Evolutionary conservation across 2,329 filamentous ascomycete species (phyloP), one percentile per base, ranked within the genome.

Genomic region (Reticulascus tulasneorum): DNA sequence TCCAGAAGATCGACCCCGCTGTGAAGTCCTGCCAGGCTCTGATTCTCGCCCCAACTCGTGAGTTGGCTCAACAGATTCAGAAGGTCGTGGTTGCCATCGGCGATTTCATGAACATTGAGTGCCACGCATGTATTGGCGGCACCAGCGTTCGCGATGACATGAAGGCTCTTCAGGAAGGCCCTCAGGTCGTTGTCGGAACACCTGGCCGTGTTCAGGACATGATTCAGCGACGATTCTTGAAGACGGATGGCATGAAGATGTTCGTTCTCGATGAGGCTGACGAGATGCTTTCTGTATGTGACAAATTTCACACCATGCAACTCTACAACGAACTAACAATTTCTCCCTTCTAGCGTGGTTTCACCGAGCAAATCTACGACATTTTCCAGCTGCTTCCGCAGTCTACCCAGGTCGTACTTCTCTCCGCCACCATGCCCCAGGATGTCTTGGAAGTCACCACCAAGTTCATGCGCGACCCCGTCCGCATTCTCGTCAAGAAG

Each of bases 331-430:
- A 38, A 23, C 64, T 71, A 56, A 73, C 59, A 50, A 31, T 29
- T 30, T 29, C 33, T 19, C 23, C 27, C 23, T 35, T 56, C 18
- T 49, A 87, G 79, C 91, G 91, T 61, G 93, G 93, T 78, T 98
- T 98, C 82, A 95, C 90, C 58, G 93, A 98, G 77, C 93, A 98
- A 77, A 98, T 98, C 75, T 98, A 98, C 79, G 93, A 98, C 69
- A 94, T 98, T 73, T 98, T 96, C 84, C 91, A 95, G 73, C 86
- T 96, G 45, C 85, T 98, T 37, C 93, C 93, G 40, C 93, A 95
- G 73, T 90, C 88, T 47, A 98, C 91, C 63, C 93, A 98, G 79
- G 93, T 98, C 51, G 91, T 97, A 53, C 86, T 98, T 40, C 82
- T 98, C 38, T 97, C 93, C 42, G 93, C 93, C 59, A 98, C 93